Base-by-base conservation (phyloP, 208 protist species). In the Crithidia acanthocephali region DNA sequence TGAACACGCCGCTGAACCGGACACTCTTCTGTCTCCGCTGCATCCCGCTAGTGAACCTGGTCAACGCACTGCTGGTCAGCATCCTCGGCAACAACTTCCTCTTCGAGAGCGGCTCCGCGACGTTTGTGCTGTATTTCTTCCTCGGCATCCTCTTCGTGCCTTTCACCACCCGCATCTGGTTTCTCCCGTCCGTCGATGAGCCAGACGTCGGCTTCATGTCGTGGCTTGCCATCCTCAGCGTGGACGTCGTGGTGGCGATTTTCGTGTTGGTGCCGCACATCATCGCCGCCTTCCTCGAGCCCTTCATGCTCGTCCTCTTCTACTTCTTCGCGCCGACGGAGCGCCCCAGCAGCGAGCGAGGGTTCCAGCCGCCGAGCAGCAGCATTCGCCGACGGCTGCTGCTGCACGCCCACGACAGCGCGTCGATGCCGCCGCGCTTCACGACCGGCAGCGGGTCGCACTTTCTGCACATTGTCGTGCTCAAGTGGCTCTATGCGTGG, bases 141-240 rank as follows among this genome's bases (percentile, higher is more conserved):
- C 66, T 93, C n/a, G 63, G 69, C 7, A 30, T 86, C n/a, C 66
- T 91, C 2, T 87, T 86, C 27, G 71, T 85, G 28, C 87, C 90
- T 3, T 95, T 92, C 66, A 93, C 87, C 4, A 85, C 90, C 10
- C 90, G 83, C 25, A 62, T 88, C 25, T 95, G 86, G 85, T 87
- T 95, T 42, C 72, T 95, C n/a, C 79, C 84, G 0, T 95, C 90
- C 0, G 27, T 91, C 7, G 84, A 92, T 59, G 87, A 95, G 68
- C 90, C 90, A 5, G 83, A 84, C 45, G 79, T 82, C 18, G 82
- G 72, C 15, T 28, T 87, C 11, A 76, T 90, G 64, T 79, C 76
- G 35, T 92, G 84, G 84, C 67, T 93, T n/a, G 81, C 86, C 20
- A 58, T 95, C 20, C 68, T 90, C 28, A 53, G 66, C 50, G 78